These are phyloP conservation scores for Closterium sp. DNA, from an alignment of 139 green algal genomes.

Conservation along the genomic window DNA sequence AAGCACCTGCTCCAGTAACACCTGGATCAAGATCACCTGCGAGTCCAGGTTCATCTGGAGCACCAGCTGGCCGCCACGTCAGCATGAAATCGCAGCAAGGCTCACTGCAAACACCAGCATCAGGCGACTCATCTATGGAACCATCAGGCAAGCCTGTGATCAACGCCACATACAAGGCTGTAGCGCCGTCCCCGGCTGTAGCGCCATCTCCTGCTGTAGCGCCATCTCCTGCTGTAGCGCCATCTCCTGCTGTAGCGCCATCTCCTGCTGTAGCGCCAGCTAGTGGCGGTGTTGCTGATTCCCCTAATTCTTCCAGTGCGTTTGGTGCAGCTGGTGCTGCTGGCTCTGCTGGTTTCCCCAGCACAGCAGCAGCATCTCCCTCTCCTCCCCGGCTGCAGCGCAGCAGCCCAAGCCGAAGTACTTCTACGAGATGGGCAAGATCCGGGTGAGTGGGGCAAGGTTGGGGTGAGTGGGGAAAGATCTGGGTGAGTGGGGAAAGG, in stretches of 20 bases:
- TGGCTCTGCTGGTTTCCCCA: no score
- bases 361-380: no score
- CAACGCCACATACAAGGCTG: not conserved
- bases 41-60: not conserved
- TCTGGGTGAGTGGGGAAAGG: no score
- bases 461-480: no score
- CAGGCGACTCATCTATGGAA: not conserved
- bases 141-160: not conserved
- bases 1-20: not conserved
- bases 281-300: not conserved
- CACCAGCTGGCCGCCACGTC: not conserved
- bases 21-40: not conserved
- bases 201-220: not conserved
- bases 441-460: not conserved
- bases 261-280: not conserved
- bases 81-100: not conserved
- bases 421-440: not conserved
- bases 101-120: not conserved
- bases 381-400: no score
- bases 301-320: no score
- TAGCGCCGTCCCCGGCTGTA: not conserved
- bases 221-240: not conserved
- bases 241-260: not conserved
- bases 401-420: not conserved
- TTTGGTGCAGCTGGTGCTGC: no score